phyloP scores from a whole-genome alignment of 2,329 filamentous ascomycete species.

The Cadophora gregata region DNA sequence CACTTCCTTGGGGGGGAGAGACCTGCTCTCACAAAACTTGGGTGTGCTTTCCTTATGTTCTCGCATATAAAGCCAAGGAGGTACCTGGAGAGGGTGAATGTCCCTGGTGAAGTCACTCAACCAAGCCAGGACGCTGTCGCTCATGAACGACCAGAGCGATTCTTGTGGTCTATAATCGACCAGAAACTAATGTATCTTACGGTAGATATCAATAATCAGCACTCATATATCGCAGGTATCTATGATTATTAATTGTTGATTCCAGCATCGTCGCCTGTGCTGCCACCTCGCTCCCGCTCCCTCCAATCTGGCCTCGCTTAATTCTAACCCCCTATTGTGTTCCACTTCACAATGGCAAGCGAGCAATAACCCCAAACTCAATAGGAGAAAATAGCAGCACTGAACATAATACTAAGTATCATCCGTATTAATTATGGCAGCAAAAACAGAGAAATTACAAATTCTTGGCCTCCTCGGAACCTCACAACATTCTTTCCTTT shows the following conservation, averaged over 20 bases:
- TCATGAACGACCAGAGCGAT: neutral
- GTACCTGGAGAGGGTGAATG: neutral
- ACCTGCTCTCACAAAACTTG: too few relatives aligned
- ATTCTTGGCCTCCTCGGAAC: neutral
- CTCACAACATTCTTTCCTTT: neutral
- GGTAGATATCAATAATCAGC: neutral
- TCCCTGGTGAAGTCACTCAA: neutral
- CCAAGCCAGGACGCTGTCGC: neutral
- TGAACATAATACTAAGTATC: neutral
- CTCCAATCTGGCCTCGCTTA: neutral
- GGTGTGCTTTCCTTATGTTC: too few relatives aligned
- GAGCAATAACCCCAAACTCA: neutral
- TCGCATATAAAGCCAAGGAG: too few relatives aligned
- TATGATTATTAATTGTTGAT: neutral
- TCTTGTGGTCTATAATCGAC: neutral
- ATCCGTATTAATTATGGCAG: neutral
- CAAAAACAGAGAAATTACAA: neutral
- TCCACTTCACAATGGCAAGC: constrained; percentile 8
- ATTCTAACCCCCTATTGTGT: constrained; percentile 1
- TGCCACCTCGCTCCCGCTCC: neutral
- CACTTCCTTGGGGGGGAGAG: neutral
- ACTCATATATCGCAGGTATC: neutral
- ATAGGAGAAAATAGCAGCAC: neutral
- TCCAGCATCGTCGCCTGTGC: neutral
- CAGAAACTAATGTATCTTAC: neutral